Conservation (phyloP, 2,329 filamentous ascomycete species). For the Monilinia fructicola region DNA sequence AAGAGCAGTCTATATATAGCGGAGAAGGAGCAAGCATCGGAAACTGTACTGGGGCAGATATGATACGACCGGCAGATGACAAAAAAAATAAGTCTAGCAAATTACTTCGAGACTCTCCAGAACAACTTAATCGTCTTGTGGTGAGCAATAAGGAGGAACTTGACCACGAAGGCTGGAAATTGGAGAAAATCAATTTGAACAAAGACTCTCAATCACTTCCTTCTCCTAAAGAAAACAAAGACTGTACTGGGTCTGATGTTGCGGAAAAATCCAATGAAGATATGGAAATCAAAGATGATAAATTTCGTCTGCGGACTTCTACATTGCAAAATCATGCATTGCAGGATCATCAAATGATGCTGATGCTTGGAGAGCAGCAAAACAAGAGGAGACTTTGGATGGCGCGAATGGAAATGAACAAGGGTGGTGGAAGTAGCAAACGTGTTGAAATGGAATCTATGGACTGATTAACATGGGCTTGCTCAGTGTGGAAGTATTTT, state of each 20-base stretch:
- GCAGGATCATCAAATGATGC: neutral
- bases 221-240: neutral
- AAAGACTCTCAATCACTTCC: neutral
- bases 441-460: rapidly evolving
- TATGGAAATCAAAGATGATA: neutral
- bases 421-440: neutral
- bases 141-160: neutral
- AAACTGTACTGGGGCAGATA: neutral
- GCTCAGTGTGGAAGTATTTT: neutral
- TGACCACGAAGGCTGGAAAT: neutral
- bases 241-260: neutral
- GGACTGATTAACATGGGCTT: neutral
- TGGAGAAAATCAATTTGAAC: neutral
- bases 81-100: neutral
- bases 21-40: neutral
- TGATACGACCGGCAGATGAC: neutral
- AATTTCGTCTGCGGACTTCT: too few species aligned
- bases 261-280: neutral
- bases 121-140: neutral
- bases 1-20: too few species aligned
- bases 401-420: too few species aligned
- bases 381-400: too few species aligned
- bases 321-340: too few species aligned
- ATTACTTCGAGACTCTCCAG: neutral
- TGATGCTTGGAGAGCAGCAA: neutral